Base-by-base conservation (phyloP, 805 yeast species). In the Kuraishia ogatae region DNA sequence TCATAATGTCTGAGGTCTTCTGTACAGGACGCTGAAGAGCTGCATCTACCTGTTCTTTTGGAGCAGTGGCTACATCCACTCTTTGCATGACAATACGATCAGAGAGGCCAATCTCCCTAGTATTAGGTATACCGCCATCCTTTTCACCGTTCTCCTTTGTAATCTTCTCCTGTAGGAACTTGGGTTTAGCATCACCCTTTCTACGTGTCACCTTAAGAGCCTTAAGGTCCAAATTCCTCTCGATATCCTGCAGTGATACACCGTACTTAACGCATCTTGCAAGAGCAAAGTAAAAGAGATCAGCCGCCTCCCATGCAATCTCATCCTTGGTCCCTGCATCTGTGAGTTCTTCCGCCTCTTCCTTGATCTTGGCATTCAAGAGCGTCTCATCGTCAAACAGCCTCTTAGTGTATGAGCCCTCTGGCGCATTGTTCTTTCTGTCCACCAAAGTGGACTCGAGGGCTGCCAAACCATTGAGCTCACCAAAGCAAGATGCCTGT, bases 301-400 rank as follows among this genome's bases (percentile, higher is more conserved):
- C 99, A 8, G 99, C 99, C 54, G 96, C 93, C 73, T 94, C 99
- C 97, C 97, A 94, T 0, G 98, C 87, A 54, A 90, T 80, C 56
- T 93, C 75, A 1, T 79, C 80, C 62, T 78, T 78, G 5, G 75
- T 64, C 43, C 76, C 76, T 19, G 99, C 98, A 56, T 91, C 97
- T 35, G 91, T 83, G 59, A 94, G 80, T 71, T 94, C 99, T 64
- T 93, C 97, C 50, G 97, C 96, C 71, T 94, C 99, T 73, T 94
- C 99, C 69, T 84, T 83, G 71, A 94, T 85, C 76, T 94, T 89
- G 24, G 98, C 97, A 55, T 78, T 75, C 61, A 94, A 77, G 53
- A 94, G 75, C 24, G 76, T 78, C 48, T 82, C 83, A 71, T 94
- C 98, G 53, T 81, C 78, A 65, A 93, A 91, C 58, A 94, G 75